Evolutionary conservation across 1,284 basidiomycete genomes (phyloP), one percentile per base, ranked within the genome.

Genomic region (Fomitopsis schrenkii): DNA sequence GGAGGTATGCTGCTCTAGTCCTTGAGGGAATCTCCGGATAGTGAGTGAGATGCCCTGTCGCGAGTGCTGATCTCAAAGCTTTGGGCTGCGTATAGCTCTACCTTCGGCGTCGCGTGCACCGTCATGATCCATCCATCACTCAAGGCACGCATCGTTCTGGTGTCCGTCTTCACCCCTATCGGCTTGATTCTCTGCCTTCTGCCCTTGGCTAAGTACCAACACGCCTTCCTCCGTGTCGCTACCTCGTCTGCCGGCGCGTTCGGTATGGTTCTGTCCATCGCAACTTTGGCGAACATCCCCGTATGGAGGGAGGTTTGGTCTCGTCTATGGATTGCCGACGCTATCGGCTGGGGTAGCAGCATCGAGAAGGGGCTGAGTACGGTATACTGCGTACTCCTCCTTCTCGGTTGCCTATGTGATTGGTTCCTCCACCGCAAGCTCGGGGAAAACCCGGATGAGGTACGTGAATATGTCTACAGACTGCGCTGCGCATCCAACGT

Each of bases 401-500:
- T 73, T 15, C 45, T 71, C 15, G 88, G 88, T 2, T 72, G 78
- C 5, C 71, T 68, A 0, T 71, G 68, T 14, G 87, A 90, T 67
- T 88, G 82, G 82, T 74, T 79, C n/a, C 70, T 89, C 53, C 76
- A 75, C 38, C 71, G 72, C 53, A 79, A 77, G 71, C 76, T 87
- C 38, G 88, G 87, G 17, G 85, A 87, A 67, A 84, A 84, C 71
- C 87, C 87, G 33, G 87, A 89, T 65, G 80, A 89, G 81, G 86
- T 85, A 64, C 19, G 76, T 72, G 12, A 35, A 0, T 41, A 4
- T 61, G 45, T 19, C 22, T 33, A 56, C 33, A n/a, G 7, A 26
- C 22, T 36, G 33, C 42, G 44, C 33, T 15, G 15, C 52, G 14
- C 50, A 58, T 42, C 42, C 61, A 35, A 45, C 57, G 22, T 45